phyloP scores from a whole-genome alignment of 73 alveolate genomes.

The Tetrahymena thermophila region DNA sequence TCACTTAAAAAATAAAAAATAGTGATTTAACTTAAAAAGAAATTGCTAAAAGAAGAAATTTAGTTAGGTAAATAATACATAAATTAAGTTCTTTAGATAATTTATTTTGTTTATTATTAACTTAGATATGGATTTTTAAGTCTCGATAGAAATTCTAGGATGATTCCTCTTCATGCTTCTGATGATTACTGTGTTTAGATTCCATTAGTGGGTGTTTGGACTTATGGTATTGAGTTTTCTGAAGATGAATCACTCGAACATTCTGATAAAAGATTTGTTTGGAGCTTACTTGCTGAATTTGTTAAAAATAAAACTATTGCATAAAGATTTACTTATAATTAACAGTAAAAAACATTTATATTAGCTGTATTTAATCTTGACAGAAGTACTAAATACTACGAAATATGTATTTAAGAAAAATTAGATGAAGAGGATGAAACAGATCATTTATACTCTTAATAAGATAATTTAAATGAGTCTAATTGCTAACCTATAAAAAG shows the following conservation, averaged over 20 bases:
- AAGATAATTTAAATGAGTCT: background rate
- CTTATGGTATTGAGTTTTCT: background rate
- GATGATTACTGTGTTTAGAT: background rate
- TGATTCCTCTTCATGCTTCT: background rate
- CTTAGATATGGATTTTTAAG: background rate
- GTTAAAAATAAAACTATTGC: background rate
- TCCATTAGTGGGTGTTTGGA: background rate
- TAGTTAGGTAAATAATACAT: background rate
- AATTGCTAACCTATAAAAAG: background rate
- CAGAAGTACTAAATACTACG: background rate
- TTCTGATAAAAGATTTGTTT: background rate
- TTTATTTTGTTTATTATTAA: background rate
- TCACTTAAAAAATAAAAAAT: background rate
- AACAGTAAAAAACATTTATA: background rate
- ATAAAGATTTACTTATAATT: background rate
- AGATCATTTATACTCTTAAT: background rate
- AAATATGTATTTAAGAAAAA: background rate
- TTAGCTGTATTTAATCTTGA: background rate
- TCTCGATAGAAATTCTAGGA: background rate
- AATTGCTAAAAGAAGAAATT: background rate
- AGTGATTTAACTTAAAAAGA: background rate
- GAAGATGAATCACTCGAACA: background rate
- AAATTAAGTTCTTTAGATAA: background rate
- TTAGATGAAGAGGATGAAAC: background rate
- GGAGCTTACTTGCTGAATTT: background rate